Conservation (phyloP, 257 asterid genomes). For the Gentiana dahurica region DNA sequence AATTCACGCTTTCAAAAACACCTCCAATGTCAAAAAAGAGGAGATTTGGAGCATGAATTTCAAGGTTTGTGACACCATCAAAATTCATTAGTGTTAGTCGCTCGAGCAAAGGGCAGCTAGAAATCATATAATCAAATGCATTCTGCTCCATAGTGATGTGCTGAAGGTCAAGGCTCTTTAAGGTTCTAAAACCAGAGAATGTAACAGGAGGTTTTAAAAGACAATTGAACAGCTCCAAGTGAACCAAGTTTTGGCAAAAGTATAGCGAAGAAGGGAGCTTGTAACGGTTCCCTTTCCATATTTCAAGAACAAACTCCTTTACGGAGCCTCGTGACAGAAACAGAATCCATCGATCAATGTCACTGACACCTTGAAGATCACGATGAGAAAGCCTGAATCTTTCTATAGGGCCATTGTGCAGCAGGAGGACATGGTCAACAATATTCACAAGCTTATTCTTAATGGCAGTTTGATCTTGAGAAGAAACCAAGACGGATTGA, state of each 20-base stretch:
- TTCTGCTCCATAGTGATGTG: conserved; percentile 89
- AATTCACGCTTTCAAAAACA: conserved; percentile 62
- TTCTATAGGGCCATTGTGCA: conserved; percentile 71
- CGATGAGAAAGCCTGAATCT: conserved; percentile 91
- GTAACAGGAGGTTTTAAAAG: conserved; percentile 57
- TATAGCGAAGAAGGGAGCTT: conserved; percentile 74
- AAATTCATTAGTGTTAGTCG: conserved; percentile 85
- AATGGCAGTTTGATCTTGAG: conserved; percentile 60
- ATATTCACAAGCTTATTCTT: conserved; percentile 73
- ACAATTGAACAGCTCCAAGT: conserved; percentile 89
- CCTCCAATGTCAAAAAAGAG: conserved; percentile 95
- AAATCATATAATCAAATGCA: conserved; percentile 67
- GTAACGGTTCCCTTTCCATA: conserved; percentile 96
- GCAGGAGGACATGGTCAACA: conserved; percentile 78
- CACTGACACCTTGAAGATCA: conserved; percentile 85
- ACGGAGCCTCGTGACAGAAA: conserved; percentile 72
- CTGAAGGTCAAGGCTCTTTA: conserved; percentile 95
- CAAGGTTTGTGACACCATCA: conserved; percentile 72
- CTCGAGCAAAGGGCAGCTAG: conserved; percentile 74
- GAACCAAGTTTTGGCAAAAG: conserved; percentile 61
- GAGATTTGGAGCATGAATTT: conserved; percentile 76
- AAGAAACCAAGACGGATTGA: conserved; percentile 60
- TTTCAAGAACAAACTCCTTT: conserved; percentile 77
- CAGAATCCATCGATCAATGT: conserved; percentile 91
- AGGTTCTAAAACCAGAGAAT: conserved; percentile 63